Conservation (phyloP, 78 protist species). For the Speleostelium caveatum region DNA sequence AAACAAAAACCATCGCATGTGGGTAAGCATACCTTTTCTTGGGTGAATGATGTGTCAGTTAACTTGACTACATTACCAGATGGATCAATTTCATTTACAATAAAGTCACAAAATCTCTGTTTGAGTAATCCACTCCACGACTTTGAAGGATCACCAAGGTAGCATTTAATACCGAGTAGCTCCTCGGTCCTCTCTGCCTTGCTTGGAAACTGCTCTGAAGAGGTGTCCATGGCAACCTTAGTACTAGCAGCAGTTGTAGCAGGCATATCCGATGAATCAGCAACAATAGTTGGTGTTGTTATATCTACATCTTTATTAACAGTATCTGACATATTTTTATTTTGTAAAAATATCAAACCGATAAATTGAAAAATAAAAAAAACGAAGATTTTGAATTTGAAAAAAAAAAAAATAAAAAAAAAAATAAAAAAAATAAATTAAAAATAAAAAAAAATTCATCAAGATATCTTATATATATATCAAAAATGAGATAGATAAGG, state of each 20-base stretch:
- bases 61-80: conserved; percentile 44
- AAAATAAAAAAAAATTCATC: no score
- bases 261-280: no score
- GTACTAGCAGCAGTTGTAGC: not conserved
- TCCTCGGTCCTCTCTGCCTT: conserved; percentile 39
- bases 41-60: not conserved
- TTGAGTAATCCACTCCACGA: conserved; percentile 77
- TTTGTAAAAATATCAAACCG: not conserved
- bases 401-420: conserved; percentile 1
- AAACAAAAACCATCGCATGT: not conserved
- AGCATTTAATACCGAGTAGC: conserved; percentile 45
- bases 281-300: no score
- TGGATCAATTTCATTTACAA: conserved; percentile 82
- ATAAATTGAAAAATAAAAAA: not conserved
- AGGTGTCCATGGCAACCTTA: not conserved
- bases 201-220: not conserved
- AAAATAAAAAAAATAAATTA: no score
- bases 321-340: not conserved
- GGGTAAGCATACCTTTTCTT: not conserved
- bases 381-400: no score
- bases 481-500: no score
- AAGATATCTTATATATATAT: no score
- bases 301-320: no score
- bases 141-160: conserved; percentile 15
- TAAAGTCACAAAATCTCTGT: conserved; percentile 76